These are phyloP conservation scores for Tuber indicum DNA, from an alignment of 495 filamentous ascomycete genomes.

Conservation along the genomic window DNA sequence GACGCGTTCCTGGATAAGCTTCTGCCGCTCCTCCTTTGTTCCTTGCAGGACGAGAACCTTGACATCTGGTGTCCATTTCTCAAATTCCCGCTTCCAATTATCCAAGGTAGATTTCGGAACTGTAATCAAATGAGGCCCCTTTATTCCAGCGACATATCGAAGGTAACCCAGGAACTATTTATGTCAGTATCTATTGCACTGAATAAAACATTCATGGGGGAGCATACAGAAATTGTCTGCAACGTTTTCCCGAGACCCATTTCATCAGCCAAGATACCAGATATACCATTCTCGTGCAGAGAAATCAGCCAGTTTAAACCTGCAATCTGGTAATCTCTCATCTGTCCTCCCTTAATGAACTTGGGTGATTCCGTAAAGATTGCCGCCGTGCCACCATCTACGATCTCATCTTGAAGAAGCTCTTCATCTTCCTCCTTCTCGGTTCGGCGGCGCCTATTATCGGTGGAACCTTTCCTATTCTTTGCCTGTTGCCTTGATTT, in stretches of 20 bases:
- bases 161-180: conserved; percentile 84
- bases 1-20: conserved; percentile 83
- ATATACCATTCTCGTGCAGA: conserved; percentile 96
- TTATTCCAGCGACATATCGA: conserved; percentile 77
- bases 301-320: conserved; percentile 98
- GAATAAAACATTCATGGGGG: neutral
- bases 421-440: conserved; percentile 98
- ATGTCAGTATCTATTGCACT: conserved; percentile 42
- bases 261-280: conserved; percentile 93
- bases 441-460: conserved; percentile 71
- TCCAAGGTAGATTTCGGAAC: conserved; percentile 98
- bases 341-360: conserved; percentile 75
- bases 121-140: conserved; percentile 84
- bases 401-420: conserved; percentile 82
- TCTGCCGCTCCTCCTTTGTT: conserved; percentile 83
- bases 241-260: conserved; percentile 95
- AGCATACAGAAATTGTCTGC: conserved; percentile 60
- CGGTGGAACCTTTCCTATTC: conserved; percentile 70
- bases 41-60: conserved; percentile 92
- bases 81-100: conserved; percentile 96
- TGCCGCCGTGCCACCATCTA: conserved; percentile 74
- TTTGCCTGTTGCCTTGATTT: conserved; percentile 64
- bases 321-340: conserved; percentile 93
- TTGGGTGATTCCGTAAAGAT: conserved; percentile 87
- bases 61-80: conserved; percentile 89